These are phyloP conservation scores for Stagonosporopsis rhizophila DNA, from an alignment of 2,329 filamentous ascomycete species.

Conservation along the genomic window DNA sequence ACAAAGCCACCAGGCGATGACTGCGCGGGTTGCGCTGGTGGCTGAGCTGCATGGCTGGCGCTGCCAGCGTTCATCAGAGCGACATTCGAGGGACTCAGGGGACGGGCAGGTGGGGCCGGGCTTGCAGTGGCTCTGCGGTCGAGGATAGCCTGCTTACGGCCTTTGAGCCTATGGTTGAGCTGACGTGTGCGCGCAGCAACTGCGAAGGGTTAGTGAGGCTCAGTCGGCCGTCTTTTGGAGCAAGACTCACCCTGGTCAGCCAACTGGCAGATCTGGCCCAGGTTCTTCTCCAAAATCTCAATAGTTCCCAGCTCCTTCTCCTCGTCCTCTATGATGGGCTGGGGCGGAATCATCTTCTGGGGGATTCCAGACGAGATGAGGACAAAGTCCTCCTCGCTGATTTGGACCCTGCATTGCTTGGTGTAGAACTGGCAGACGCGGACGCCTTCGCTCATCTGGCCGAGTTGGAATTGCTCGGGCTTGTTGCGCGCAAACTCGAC, in stretches of 20 bases:
- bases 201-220: constrained; percentile 30
- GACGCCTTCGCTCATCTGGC: constrained; percentile 70
- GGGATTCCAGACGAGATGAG: constrained; percentile 83
- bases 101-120: constrained; percentile 44
- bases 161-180: constrained; percentile 80
- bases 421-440: constrained; percentile 82
- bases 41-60: constrained; percentile 24
- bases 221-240: no score
- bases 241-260: constrained; percentile 71
- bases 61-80: constrained; percentile 52
- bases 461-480: constrained; percentile 77
- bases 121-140: constrained; percentile 64
- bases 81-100: constrained; percentile 51
- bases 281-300: constrained; percentile 81
- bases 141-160: constrained; percentile 75
- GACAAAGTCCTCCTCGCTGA: constrained; percentile 86
- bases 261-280: constrained; percentile 78
- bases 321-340: constrained; percentile 85
- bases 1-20: constrained; percentile 62
- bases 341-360: constrained; percentile 80
- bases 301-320: constrained; percentile 82
- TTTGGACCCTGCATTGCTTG: constrained; percentile 82
- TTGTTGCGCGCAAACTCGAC: constrained; percentile 84
- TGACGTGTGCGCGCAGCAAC: constrained; percentile 76
- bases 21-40: constrained; percentile 23